Conservation (phyloP, 1,284 basidiomycete genomes). For the Boletus semigastroideus region DNA sequence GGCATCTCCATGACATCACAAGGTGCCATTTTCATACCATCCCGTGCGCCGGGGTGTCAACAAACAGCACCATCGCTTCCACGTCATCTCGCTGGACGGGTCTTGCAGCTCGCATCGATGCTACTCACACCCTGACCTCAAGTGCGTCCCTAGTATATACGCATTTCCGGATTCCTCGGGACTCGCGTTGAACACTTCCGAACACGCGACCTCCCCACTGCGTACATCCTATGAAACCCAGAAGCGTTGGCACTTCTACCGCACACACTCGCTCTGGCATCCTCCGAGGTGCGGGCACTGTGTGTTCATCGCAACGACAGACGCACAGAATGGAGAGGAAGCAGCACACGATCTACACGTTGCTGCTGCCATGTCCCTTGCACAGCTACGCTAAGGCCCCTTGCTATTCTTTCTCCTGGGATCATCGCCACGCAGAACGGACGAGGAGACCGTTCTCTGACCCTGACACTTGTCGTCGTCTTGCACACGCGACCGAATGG, state of each 20-base stretch:
- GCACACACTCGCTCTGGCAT: not conserved
- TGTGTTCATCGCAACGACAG: slow-evolving; percentile 5
- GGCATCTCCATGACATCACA: slow-evolving; percentile 14
- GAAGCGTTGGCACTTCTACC: not conserved
- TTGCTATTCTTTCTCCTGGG: not conserved
- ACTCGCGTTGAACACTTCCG: slow-evolving; percentile 1
- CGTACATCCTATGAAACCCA: slow-evolving; percentile 3
- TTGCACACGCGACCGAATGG: slow-evolving; percentile 2
- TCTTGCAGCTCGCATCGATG: not conserved
- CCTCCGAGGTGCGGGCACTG: slow-evolving; percentile 9
- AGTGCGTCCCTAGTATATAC: slow-evolving; percentile 3
- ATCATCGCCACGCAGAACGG: not conserved
- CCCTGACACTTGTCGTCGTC: not conserved
- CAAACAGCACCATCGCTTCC: slow-evolving; percentile 12
- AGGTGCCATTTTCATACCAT: not conserved
- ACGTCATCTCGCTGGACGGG: not conserved
- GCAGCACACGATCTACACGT: slow-evolving; percentile 27
- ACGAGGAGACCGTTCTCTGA: slow-evolving; percentile 2
- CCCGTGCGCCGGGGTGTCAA: not conserved
- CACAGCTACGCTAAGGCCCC: slow-evolving; percentile 10
- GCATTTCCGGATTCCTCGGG: slow-evolving; percentile 13
- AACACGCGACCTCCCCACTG: slow-evolving; percentile 9
- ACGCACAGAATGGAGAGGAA: slow-evolving; percentile 23
- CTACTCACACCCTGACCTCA: not conserved
- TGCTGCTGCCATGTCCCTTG: slow-evolving; percentile 11